Conservation (phyloP, 495 filamentous ascomycete species). For the Astrothelium macrocarpum region DNA sequence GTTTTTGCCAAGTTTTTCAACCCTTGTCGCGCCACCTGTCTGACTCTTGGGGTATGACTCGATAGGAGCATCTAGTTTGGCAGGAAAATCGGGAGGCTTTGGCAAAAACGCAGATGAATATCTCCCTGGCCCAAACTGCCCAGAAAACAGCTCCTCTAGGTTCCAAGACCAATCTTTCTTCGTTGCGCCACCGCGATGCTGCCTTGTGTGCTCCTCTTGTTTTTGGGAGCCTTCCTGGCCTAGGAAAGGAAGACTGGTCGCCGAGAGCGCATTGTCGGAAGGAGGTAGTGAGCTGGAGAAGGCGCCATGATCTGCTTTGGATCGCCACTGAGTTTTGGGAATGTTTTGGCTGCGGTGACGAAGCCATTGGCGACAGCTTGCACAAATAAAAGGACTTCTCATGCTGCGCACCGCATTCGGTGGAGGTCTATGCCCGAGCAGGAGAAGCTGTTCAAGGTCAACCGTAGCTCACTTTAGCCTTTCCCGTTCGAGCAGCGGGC, state of each 20-base stretch:
- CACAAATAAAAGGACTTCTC: conserved; percentile 21
- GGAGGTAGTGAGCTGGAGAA: not conserved
- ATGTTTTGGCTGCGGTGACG: conserved; percentile 3
- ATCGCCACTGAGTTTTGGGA: conserved; percentile 17
- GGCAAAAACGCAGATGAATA: not conserved
- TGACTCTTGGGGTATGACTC: no score
- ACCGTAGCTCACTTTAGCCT: not conserved
- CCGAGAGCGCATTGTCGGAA: not conserved
- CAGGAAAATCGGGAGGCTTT: not conserved
- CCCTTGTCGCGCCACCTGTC: no score
- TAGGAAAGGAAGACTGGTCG: not conserved
- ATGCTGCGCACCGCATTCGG: conserved; percentile 10
- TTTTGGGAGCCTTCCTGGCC: not conserved
- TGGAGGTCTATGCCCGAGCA: not conserved
- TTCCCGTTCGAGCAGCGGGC: not conserved
- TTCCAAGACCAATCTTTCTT: not conserved
- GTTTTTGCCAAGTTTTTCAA: not conserved
- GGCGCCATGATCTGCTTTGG: not conserved
- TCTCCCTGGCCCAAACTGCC: not conserved
- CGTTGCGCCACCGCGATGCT: not conserved
- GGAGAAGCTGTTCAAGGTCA: not conserved
- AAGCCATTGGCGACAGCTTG: conserved; percentile 19
- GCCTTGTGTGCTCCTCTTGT: not conserved
- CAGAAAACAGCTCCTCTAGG: not conserved
- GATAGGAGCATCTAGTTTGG: not conserved